phyloP scores from a whole-genome alignment of 257 asterid genomes.

The Verbascum thapsus region DNA sequence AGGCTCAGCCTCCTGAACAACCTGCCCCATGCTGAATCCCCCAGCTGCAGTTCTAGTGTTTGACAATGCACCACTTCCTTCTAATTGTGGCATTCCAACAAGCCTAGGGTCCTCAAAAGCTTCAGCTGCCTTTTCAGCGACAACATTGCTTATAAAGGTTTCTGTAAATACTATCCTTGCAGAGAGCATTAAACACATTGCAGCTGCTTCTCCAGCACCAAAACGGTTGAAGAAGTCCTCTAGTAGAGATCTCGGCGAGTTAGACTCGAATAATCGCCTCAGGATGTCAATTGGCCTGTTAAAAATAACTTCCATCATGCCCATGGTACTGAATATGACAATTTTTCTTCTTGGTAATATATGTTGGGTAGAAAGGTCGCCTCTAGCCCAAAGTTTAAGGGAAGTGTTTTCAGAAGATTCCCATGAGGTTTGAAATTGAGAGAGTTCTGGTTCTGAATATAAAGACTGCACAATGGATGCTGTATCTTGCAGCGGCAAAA shows the following conservation, averaged over 20 bases:
- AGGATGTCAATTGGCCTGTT: constrained; percentile 90
- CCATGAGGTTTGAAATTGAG: constrained; percentile 63
- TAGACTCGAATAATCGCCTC: constrained; percentile 79
- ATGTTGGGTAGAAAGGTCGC: constrained; percentile 91
- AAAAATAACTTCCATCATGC: constrained; percentile 95
- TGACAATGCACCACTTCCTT: constrained; percentile 86
- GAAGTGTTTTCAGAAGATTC: constrained; percentile 74
- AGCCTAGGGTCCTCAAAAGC: constrained; percentile 96
- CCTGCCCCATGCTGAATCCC: constrained; percentile 99
- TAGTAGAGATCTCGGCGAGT: constrained; percentile 73
- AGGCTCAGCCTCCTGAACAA: constrained; percentile 97
- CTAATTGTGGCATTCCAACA: constrained; percentile 95
- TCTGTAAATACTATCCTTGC: constrained; percentile 68
- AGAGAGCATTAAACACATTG: constrained; percentile 95
- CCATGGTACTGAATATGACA: constrained; percentile 94
- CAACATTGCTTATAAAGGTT: constrained; percentile 64
- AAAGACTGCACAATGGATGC: constrained; percentile 77
- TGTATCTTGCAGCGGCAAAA: constrained; percentile 78
- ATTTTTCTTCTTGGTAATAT: constrained; percentile 85
- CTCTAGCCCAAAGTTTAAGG: constrained; percentile 81
- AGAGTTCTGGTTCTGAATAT: constrained; percentile 72
- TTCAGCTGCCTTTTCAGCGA: constrained; percentile 96
- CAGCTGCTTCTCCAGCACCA: constrained; percentile 95
- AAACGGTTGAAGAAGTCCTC: constrained; percentile 90
- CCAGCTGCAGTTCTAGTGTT: constrained; percentile 83